Evolutionary conservation across 768 basidiomycete species (phyloP).

Genomic region (Mycena indigotica): DNA sequence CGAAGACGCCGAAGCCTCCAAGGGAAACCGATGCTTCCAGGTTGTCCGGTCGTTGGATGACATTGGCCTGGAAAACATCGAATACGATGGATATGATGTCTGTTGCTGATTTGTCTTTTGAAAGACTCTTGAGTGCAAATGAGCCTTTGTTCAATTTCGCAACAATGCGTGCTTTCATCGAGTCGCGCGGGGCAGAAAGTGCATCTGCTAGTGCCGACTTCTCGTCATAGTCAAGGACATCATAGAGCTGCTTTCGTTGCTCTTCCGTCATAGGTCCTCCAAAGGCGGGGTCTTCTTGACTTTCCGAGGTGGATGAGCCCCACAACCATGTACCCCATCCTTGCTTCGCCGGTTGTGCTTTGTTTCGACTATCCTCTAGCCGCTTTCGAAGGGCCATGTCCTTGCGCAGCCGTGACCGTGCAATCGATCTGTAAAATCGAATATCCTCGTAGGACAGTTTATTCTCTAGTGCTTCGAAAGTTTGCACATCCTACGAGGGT

Average conservation of each 20-base stretch:
- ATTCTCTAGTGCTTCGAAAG: slow-evolving; percentile 68
- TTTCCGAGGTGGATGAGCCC: slow-evolving; percentile 52
- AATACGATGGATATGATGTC: slow-evolving; percentile 89
- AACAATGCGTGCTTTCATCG: slow-evolving; percentile 72
- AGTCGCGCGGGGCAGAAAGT: slow-evolving; percentile 75
- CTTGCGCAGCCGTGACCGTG: slow-evolving; percentile 83
- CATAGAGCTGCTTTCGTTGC: slow-evolving; percentile 87
- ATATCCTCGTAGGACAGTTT: slow-evolving; percentile 94
- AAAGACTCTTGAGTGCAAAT: slow-evolving; percentile 78
- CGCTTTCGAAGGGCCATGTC: slow-evolving; percentile 72
- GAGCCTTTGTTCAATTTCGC: slow-evolving; percentile 87
- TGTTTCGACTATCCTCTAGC: slow-evolving; percentile 67
- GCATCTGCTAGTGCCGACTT: slow-evolving; percentile 70
- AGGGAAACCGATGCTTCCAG: slow-evolving; percentile 85
- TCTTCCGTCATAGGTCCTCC: slow-evolving; percentile 81
- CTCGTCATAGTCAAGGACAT: slow-evolving; percentile 90
- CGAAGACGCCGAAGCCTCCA: slow-evolving; percentile 84
- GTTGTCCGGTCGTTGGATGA: slow-evolving; percentile 84
- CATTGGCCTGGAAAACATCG: slow-evolving; percentile 80
- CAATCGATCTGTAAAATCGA: slow-evolving; percentile 95
- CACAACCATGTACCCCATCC: slow-evolving; percentile 82
- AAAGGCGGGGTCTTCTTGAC: slow-evolving; percentile 58
- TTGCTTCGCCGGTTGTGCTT: slow-evolving; percentile 50
- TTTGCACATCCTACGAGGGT: slow-evolving; percentile 51
- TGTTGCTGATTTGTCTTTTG: slow-evolving; percentile 52